These are phyloP conservation scores for Euphorbia lathyris DNA, from an alignment of 345 rosid genomes.

Conservation along the genomic window DNA sequence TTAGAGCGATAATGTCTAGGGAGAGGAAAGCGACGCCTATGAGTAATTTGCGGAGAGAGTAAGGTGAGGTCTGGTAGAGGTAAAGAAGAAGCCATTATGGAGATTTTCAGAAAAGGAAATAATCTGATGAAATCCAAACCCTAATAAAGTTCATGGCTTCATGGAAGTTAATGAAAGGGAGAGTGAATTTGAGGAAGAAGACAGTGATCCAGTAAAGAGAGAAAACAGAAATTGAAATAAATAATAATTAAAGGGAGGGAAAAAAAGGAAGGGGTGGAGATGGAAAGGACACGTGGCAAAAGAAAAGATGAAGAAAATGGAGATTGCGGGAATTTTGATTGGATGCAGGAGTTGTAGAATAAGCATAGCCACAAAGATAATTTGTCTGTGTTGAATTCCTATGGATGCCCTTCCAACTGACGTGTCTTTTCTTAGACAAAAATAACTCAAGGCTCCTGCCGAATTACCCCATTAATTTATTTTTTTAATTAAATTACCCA, in stretches of 20 bases:
- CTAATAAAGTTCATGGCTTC: constrained; percentile 18
- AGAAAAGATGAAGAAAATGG: constrained; percentile 19
- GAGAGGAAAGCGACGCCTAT: constrained; percentile 22
- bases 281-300: constrained; percentile 57
- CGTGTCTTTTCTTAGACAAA: constrained; percentile 11
- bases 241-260: constrained; percentile 13
- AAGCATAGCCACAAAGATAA: constrained; percentile 19
- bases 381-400: background rate
- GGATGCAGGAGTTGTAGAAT: constrained; percentile 4
- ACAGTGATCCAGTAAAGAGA: background rate
- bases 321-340: constrained; percentile 23
- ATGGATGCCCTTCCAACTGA: too few relatives aligned
- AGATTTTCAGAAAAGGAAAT: background rate
- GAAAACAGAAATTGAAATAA: background rate
- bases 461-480: too few relatives aligned
- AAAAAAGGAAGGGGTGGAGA: constrained; percentile 45
- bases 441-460: too few relatives aligned
- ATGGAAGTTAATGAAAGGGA: background rate
- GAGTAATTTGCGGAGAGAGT: constrained; percentile 26
- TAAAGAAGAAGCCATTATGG: constrained; percentile 40
- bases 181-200: constrained; percentile 7
- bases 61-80: constrained; percentile 14
- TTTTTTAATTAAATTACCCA: too few relatives aligned
- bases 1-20: constrained; percentile 29
- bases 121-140: constrained; percentile 24